Base-by-base conservation (phyloP, 75 land plant species). In the Pinus albicaulis region DNA sequence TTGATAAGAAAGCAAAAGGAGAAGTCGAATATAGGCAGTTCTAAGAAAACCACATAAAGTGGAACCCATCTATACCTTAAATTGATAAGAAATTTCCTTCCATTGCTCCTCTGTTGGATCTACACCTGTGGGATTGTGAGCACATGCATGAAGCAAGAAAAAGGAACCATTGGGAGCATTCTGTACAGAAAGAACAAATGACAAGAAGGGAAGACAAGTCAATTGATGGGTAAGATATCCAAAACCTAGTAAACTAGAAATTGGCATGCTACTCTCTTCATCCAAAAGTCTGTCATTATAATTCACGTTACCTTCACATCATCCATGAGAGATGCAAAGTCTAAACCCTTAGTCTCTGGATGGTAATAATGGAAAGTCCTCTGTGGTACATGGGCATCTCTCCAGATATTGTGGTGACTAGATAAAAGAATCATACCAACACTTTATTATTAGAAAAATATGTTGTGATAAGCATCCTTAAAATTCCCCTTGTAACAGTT, bases 61-160 rank as follows among this genome's bases (percentile, higher is more conserved):
- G 15, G 31, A 56, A 25, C 53, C 26, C 24, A 38, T 17, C 36
- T 25, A 56, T 10, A 93, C 97, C 93, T 95, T 93, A 75, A 95
- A 82, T 76, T 89, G 92, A 69, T 88, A 77, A 53, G 98, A 92
- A 48, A 96, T 90, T 80, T 92, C 91, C 76, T 84, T 90, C 99
- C 98, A 96, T 69, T 96, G 98, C 74, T 96, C 98, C 59, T 93
- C 90, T n/a, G 99, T 76, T 53, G 99, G 99, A 84, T 96, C 99
- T 8, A 96, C 95, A 57, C 99, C 99, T 79, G 99, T 96, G 31
- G 99, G 99, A 79, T 96, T 96, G 76, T 96, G 98, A 57, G 99
- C 99, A 86, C 99, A 96, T 59, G 98, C 99, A 82, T 96, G 99
- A 74, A 96, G 89, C 80, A 96, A 82, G 59, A 96, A 86, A 76